phyloP scores from a whole-genome alignment of 495 filamentous ascomycete species.

The Aspergillus cavernicola region DNA sequence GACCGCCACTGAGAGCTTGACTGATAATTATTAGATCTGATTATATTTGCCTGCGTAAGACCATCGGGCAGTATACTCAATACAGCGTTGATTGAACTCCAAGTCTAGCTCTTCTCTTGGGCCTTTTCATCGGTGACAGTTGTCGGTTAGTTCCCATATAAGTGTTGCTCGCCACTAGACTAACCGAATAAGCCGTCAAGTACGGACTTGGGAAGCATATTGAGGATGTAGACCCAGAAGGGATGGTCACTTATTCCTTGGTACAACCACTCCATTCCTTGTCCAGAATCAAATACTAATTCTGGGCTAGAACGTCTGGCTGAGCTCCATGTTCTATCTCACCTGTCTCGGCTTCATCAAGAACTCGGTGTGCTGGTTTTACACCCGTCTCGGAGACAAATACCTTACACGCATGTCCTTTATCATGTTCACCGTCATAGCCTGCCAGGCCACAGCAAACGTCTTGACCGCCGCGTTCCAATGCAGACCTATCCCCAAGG shows the following conservation, averaged over 20 bases:
- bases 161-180: neutral
- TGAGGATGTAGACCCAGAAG: slow-evolving; percentile 17
- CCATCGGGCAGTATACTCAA: neutral
- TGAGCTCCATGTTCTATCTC: slow-evolving; percentile 43
- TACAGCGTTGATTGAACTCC: slow-evolving; percentile 5
- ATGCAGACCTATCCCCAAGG: slow-evolving; percentile 31
- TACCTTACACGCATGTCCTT: slow-evolving; percentile 28
- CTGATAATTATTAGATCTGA: slow-evolving; percentile 26
- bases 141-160: slow-evolving; percentile 22
- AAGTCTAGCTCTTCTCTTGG: slow-evolving; percentile 30
- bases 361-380: slow-evolving; percentile 38
- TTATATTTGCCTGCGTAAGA: slow-evolving; percentile 35
- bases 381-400: slow-evolving; percentile 37
- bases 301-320: slow-evolving; percentile 29
- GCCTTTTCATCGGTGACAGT: slow-evolving; percentile 34
- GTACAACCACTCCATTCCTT: slow-evolving; percentile 15
- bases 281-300: neutral
- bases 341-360: slow-evolving; percentile 39
- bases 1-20: neutral
- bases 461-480: slow-evolving; percentile 39
- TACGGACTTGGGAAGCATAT: slow-evolving; percentile 34
- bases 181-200: slow-evolving; percentile 26
- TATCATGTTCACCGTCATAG: slow-evolving; percentile 31
- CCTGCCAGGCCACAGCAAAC: slow-evolving; percentile 30
- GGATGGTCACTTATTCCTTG: slow-evolving; percentile 28